These are phyloP conservation scores for Conticribra weissflogii DNA, from an alignment of 108 stramenopile species.

Conservation along the genomic window DNA sequence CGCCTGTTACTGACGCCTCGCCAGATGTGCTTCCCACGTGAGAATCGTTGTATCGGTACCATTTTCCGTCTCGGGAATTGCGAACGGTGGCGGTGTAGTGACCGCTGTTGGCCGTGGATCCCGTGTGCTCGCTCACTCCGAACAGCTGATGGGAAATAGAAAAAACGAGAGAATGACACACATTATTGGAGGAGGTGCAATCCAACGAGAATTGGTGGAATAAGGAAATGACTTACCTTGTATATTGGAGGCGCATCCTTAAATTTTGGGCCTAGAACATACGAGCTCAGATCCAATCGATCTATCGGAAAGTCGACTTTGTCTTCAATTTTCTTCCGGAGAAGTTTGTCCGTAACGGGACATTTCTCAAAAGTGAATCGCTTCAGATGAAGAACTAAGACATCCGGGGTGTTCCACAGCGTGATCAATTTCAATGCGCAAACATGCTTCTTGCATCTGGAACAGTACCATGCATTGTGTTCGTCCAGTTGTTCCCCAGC, in stretches of 20 bases:
- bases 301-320: constrained; percentile 79
- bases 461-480: constrained; percentile 86
- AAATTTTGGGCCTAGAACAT: constrained; percentile 75
- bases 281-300: constrained; percentile 61
- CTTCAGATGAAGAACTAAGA: constrained; percentile 81
- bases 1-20: constrained; percentile 78
- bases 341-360: constrained; percentile 53
- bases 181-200: too few relatives aligned
- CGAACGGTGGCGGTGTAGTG: constrained; percentile 89
- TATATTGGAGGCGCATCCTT: constrained; percentile 80
- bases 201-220: neutral
- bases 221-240: constrained; percentile 49
- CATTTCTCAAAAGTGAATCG: constrained; percentile 81
- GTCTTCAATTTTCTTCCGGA: constrained; percentile 79
- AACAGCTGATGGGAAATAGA: constrained; percentile 41
- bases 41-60: constrained; percentile 85
- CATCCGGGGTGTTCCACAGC: constrained; percentile 82
- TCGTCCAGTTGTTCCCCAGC: constrained; percentile 87
- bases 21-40: constrained; percentile 77
- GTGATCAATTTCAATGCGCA: constrained; percentile 85
- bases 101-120: constrained; percentile 78
- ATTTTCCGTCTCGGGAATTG: constrained; percentile 76
- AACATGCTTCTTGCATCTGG: constrained; percentile 78
- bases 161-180: too few relatives aligned
- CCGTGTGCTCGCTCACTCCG: constrained; percentile 84